These are phyloP conservation scores for Colletotrichum tofieldiae DNA, from an alignment of 2,329 filamentous ascomycete species.

Conservation along the genomic window DNA sequence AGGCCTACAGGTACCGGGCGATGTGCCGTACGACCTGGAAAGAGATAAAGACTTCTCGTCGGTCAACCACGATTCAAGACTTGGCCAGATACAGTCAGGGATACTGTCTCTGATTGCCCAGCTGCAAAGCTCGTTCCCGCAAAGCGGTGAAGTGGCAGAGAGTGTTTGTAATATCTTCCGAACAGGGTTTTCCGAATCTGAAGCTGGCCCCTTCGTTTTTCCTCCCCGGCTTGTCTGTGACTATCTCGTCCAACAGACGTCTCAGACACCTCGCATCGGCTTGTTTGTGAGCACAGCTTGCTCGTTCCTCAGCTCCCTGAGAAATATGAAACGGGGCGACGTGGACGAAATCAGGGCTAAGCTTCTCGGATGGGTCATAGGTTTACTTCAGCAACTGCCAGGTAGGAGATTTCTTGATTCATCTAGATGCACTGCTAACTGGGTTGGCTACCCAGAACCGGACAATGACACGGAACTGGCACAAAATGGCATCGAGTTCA, in stretches of 20 bases:
- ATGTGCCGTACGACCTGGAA: slow-evolving; percentile 79
- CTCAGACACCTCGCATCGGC: slow-evolving; percentile 77
- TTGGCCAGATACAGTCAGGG: slow-evolving; percentile 59
- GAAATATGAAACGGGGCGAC: slow-evolving; percentile 59
- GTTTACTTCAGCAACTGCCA: slow-evolving; percentile 74
- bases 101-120: slow-evolving; percentile 64
- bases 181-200: slow-evolving; percentile 81
- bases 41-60: slow-evolving; percentile 54
- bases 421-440: slow-evolving; percentile 22
- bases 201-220: slow-evolving; percentile 84
- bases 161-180: slow-evolving; percentile 80
- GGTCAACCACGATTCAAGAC: slow-evolving; percentile 44
- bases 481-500: slow-evolving; percentile 81
- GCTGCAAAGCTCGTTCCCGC: slow-evolving; percentile 68
- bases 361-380: slow-evolving; percentile 74
- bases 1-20: slow-evolving; percentile 78
- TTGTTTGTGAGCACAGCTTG: slow-evolving; percentile 80
- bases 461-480: slow-evolving; percentile 80
- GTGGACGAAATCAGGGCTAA: slow-evolving; percentile 65
- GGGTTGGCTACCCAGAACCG: slow-evolving; percentile 58
- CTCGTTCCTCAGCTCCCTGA: slow-evolving; percentile 76
- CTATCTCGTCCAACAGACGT: slow-evolving; percentile 73
- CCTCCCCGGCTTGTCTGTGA: slow-evolving; percentile 75
- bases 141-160: slow-evolving; percentile 79
- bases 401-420: slow-evolving; percentile 56